Conservation (phyloP, 164 flowering plant genomes). For the Magnolia officinalis region DNA sequence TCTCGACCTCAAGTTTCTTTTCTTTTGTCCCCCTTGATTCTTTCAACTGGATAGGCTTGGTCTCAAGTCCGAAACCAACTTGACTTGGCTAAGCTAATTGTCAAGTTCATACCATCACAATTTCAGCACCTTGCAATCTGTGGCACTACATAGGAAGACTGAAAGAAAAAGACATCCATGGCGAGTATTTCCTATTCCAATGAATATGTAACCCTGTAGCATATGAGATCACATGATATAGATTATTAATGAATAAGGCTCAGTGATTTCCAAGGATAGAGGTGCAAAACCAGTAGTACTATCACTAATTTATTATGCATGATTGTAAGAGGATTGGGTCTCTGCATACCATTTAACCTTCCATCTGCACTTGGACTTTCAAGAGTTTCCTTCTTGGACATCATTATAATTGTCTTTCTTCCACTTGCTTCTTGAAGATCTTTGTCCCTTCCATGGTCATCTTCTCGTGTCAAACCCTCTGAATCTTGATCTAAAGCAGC, state of each 20-base stretch:
- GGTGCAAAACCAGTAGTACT: not conserved
- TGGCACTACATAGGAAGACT: no score
- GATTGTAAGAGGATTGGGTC: not conserved
- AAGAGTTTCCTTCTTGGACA: conserved; percentile 13
- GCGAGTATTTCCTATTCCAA: no score
- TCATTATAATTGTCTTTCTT: conserved; percentile 15
- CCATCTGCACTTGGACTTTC: conserved; percentile 9
- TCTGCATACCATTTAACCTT: conserved; percentile 18
- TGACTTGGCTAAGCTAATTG: no score
- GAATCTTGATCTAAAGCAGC: conserved; percentile 20
- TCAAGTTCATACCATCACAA: no score
- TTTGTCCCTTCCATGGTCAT: conserved; percentile 16
- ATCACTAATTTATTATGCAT: not conserved
- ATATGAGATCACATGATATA: not conserved
- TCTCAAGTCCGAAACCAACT: no score
- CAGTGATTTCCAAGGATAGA: not conserved
- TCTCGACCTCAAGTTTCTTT: no score
- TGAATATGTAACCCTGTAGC: no score
- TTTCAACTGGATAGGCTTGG: no score
- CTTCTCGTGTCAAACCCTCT: conserved; percentile 16
- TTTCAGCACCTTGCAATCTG: no score
- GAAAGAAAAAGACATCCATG: no score
- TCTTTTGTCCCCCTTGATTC: no score
- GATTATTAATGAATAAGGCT: not conserved
- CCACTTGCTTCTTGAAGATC: conserved; percentile 13